Conservation (phyloP, 2,329 filamentous ascomycete species). For the Chaetomium olivaceum region DNA sequence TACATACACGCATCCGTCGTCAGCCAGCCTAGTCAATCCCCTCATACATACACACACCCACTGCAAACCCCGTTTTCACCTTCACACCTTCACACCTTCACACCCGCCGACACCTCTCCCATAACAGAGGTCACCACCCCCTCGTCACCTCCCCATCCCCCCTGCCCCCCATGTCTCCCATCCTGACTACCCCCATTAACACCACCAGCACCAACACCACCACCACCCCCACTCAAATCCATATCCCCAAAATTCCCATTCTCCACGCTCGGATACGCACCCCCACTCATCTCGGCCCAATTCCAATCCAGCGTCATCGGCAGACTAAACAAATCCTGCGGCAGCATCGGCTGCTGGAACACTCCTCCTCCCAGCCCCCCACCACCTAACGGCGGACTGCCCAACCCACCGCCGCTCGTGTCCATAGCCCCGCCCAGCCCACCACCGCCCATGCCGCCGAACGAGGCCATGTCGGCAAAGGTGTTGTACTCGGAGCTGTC, state of each 20-base stretch:
- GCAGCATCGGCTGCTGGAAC: conserved; percentile 85
- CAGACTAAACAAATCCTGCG: conserved; percentile 92
- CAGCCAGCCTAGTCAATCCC: neutral
- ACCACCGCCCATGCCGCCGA: conserved; percentile 45
- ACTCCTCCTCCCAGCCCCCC: conserved; percentile 28
- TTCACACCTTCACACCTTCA: neutral
- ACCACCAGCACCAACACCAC: neutral
- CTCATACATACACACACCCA: neutral
- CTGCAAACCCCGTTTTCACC: neutral
- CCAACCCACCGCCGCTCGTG: conserved; percentile 36
- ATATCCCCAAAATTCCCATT: conserved; percentile 55
- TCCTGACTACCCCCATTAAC: too few species aligned
- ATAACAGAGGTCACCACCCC: neutral
- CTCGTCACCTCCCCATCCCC: neutral
- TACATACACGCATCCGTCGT: neutral
- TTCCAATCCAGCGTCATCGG: conserved; percentile 95
- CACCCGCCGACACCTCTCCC: neutral
- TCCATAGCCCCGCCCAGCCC: conserved; percentile 44
- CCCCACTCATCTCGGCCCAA: conserved; percentile 69
- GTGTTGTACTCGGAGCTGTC: conserved; percentile 41
- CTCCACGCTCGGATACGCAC: conserved; percentile 63
- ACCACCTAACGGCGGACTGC: conserved; percentile 39
- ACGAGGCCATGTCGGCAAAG: conserved; percentile 46
- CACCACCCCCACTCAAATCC: neutral
- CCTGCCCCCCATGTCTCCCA: too few species aligned